Evolutionary conservation across 345 rosid genomes (phyloP), one percentile per base, ranked within the genome.

Genomic region (Aethionema arabicum): DNA sequence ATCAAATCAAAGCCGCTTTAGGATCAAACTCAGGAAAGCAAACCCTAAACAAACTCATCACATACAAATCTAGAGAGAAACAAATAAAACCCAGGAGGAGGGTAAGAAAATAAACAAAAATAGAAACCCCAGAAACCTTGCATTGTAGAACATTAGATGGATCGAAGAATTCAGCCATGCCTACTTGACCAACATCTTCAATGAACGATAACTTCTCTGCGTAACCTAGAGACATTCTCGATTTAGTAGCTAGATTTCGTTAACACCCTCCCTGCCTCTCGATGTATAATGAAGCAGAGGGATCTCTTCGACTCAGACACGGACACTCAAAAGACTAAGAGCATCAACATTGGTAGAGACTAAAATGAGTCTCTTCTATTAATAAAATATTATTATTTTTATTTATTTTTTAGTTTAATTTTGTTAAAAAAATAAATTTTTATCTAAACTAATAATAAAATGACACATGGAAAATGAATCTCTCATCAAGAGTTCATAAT

Each of bases 151-250:
- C 76, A 68, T 67, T 75, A 69, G 95, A 73, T 15, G 88, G 47
- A 80, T 93, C 96, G 78, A 93, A 93, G 68, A 85, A 79, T 72
- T 93, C 96, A 8, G 91, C 63, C 97, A 90, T 93, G 69, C 99
- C 99, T 56, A 93, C 97, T 32, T 80, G 82, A 65, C 99, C 97
- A 73, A 93, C 99, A 77, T 90, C 99, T 73, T 93, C 97, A n/a
- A 87, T 90, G 84, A 62, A 87, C n/a, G 99, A 93, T 36, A 93
- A 83, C 88, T 90, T 93, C 83, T 93, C 95, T 9, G 99, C 99
- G 74, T 90, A 93, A 63, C 99, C 99, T 66, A 93, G 79, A 74
- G 99, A 93, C 99, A 93, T 93, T 72, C 47, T 44, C 32, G 54
- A 16, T 59, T 38, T 62, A 42, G 11, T 39, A 39, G 1, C 16